Evolutionary conservation across 2,329 filamentous ascomycete genomes (phyloP).

Genomic region (Corinectria fuckeliana): DNA sequence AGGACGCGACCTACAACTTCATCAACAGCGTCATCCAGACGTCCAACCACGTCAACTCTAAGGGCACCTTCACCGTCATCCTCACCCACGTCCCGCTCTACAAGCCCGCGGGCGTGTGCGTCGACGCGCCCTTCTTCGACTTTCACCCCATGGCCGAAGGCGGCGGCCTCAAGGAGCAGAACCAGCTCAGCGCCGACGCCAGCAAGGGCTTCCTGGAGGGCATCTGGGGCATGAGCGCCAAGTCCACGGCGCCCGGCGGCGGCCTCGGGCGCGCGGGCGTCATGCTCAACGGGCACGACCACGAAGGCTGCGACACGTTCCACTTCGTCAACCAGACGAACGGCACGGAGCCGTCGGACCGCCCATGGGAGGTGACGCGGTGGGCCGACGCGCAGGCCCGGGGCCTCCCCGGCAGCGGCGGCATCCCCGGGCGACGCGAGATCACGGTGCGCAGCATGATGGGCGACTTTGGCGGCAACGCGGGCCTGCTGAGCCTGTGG

Average conservation of each 20-base stretch:
- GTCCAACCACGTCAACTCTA: conserved; percentile 64
- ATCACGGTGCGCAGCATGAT: conserved; percentile 98
- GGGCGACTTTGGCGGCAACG: conserved; percentile 93
- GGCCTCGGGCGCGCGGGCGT: conserved; percentile 77
- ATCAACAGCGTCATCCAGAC: conserved; percentile 72
- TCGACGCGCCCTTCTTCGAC: conserved; percentile 82
- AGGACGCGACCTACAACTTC: conserved; percentile 79
- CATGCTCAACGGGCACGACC: conserved; percentile 92
- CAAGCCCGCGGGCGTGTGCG: conserved; percentile 82
- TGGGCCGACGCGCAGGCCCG: conserved; percentile 54
- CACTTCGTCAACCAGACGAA: conserved; percentile 77
- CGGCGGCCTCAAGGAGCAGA: conserved; percentile 86
- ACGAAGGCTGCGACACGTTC: conserved; percentile 89
- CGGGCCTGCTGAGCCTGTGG: conserved; percentile 87
- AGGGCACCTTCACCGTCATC: conserved; percentile 78
- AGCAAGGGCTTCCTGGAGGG: conserved; percentile 82
- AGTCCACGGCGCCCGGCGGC: conserved; percentile 60
- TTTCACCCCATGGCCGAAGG: conserved; percentile 72
- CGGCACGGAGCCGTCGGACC: conserved; percentile 46
- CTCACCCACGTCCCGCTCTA: conserved; percentile 92
- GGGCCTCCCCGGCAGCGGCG: conserved; percentile 49
- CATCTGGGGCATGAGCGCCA: conserved; percentile 77
- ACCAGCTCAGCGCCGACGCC: conserved; percentile 78
- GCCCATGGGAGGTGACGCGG: conserved; percentile 56
- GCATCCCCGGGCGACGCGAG: conserved; percentile 75